Percentiles rank a stretch among this genome's conserved stretches.
phyloP scores from a whole-genome alignment of 2,329 filamentous ascomycete species.

The Didymella glomerata region DNA sequence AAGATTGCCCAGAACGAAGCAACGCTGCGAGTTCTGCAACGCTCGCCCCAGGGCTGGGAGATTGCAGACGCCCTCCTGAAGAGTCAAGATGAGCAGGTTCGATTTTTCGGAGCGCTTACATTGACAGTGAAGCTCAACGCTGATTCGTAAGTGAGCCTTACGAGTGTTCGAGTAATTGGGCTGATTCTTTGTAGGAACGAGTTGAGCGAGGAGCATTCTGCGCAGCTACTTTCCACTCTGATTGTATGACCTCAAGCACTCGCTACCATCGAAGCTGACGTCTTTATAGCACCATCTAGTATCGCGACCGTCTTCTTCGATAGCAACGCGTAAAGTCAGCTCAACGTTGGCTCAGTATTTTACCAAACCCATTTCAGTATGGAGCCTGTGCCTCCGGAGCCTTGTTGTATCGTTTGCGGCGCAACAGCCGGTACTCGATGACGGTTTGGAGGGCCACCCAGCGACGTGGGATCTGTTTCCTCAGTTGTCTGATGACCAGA shows the following conservation, averaged over 20 bases:
- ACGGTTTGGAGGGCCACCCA: conserved; percentile 56
- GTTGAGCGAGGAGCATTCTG: conserved; percentile 46
- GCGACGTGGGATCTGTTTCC: conserved; percentile 57
- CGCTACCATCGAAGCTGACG: neutral
- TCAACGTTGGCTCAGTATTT: conserved; percentile 81
- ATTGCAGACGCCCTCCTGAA: conserved; percentile 79
- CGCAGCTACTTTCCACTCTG: conserved; percentile 49
- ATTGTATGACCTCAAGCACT: conserved; percentile 33
- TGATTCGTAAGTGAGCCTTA: conserved; percentile 70
- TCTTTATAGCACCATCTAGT: conserved; percentile 42
- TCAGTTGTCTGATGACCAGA: conserved; percentile 59
- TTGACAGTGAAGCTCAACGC: conserved; percentile 94
- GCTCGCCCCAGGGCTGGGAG: conserved; percentile 82
- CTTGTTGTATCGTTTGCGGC: conserved; percentile 66
- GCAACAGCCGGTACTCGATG: conserved; percentile 59
- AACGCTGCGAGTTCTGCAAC: conserved; percentile 79
- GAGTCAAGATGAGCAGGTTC: conserved; percentile 75
- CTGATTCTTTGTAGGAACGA: conserved; percentile 33
- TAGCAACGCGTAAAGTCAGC: conserved; percentile 77
- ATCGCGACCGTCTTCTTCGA: conserved; percentile 55
- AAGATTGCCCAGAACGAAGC: conserved; percentile 69
- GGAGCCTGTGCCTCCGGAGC: conserved; percentile 71
- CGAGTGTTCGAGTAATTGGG: neutral
- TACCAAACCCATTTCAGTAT: conserved; percentile 72
- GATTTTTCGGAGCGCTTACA: conserved; percentile 92